These are phyloP conservation scores for Porodaedalea pini DNA, from an alignment of 1,284 basidiomycete genomes.

Conservation along the genomic window DNA sequence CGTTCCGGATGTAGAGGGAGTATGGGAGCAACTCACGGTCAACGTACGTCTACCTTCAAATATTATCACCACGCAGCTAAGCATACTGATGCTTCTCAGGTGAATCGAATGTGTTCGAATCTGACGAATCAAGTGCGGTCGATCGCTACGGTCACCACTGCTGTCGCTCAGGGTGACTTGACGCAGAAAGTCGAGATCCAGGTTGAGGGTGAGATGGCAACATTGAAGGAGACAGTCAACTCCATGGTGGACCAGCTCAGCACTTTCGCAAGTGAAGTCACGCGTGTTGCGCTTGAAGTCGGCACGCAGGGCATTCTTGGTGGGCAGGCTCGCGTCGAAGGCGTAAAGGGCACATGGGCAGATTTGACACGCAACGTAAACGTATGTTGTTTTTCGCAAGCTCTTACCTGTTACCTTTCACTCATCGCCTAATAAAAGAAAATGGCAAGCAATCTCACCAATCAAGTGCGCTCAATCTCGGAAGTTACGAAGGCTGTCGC, in stretches of 20 bases:
- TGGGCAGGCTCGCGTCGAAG: constrained; percentile 88
- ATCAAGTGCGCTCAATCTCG: constrained; percentile 96
- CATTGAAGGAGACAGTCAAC: constrained; percentile 81
- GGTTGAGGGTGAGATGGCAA: constrained; percentile 91
- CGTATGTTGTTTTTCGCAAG: constrained; percentile 38
- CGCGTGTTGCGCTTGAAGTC: constrained; percentile 89
- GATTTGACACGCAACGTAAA: constrained; percentile 90
- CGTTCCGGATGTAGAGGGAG: constrained; percentile 92
- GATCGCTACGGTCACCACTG: constrained; percentile 90
- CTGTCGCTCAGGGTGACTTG: constrained; percentile 86
- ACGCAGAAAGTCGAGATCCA: constrained; percentile 87
- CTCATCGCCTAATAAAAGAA: constrained; percentile 59
- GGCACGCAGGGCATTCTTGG: constrained; percentile 91
- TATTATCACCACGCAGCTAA: not conserved
- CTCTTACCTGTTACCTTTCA: constrained; percentile 8
- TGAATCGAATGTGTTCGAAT: constrained; percentile 91
- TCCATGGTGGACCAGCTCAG: constrained; percentile 88
- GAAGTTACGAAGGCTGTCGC: constrained; percentile 97
- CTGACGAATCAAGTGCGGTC: constrained; percentile 93
- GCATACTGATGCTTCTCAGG: constrained; percentile 40
- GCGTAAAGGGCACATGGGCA: constrained; percentile 93
- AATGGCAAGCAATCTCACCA: constrained; percentile 91
- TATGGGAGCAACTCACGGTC: constrained; percentile 88
- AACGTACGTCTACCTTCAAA: constrained; percentile 57
- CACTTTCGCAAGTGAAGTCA: constrained; percentile 93